Conservation (phyloP, 345 rosid species). For the Populus tremula region DNA sequence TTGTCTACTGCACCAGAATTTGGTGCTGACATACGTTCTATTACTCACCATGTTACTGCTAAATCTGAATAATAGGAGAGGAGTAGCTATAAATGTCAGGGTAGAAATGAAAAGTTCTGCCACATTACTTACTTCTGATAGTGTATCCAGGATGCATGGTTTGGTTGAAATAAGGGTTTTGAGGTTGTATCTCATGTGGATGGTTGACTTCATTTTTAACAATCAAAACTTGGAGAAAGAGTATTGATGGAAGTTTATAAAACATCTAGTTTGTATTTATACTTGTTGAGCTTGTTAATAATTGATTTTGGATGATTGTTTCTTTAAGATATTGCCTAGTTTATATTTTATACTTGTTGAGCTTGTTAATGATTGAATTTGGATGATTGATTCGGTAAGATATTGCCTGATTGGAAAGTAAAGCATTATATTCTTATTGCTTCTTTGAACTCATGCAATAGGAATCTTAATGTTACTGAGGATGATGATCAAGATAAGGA, state of each 20-base stretch:
- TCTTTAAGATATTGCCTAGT: not conserved
- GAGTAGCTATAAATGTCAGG: too few species aligned
- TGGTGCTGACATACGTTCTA: too few species aligned
- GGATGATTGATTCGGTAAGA: not conserved
- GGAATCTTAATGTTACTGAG: slow-evolving; percentile 85
- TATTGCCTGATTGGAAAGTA: not conserved
- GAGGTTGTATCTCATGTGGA: not conserved
- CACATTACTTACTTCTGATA: too few species aligned
- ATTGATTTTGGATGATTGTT: not conserved
- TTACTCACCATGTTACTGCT: too few species aligned
- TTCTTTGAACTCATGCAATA: slow-evolving; percentile 34
- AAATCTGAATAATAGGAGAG: too few species aligned
- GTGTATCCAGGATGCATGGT: too few species aligned
- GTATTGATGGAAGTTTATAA: not conserved
- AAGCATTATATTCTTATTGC: slow-evolving; percentile 12
- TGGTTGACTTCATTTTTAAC: not conserved
- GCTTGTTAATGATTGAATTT: not conserved
- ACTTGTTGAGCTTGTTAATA: not conserved
- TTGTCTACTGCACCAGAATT: too few species aligned
- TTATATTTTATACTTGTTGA: not conserved
- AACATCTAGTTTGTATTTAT: not conserved
- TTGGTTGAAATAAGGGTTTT: too few species aligned
- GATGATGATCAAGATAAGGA: slow-evolving; percentile 63
- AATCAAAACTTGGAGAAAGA: not conserved
- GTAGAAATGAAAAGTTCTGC: too few species aligned